Evolutionary conservation across 495 filamentous ascomycete genomes (phyloP).

Genomic region (Lophiotrema nucula): DNA sequence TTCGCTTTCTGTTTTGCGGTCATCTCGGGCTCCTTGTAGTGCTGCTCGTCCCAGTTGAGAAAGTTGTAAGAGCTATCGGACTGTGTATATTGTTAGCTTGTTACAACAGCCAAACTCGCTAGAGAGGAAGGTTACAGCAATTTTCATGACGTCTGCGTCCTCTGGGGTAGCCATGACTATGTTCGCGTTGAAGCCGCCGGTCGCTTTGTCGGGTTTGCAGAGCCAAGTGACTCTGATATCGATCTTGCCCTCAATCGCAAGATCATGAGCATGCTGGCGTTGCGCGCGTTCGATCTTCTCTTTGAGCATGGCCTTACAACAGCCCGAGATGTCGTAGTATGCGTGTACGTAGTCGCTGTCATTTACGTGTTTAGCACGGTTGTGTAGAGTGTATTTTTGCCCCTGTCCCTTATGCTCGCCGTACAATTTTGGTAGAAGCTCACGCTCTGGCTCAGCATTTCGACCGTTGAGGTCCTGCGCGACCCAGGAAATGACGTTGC

Average conservation of each 20-base stretch:
- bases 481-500: conserved; percentile 2
- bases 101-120: too few relatives aligned
- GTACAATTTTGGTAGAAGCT: conserved; percentile 2
- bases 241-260: not conserved
- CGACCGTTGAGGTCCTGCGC: not conserved
- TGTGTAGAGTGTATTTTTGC: too few relatives aligned
- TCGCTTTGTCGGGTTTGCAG: not conserved
- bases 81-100: too few relatives aligned
- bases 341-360: conserved; percentile 3
- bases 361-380: too few relatives aligned
- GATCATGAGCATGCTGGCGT: not conserved
- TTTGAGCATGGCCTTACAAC: conserved; percentile 5
- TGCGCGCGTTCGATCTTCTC: conserved; percentile 9
- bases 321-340: not conserved
- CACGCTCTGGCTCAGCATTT: not conserved
- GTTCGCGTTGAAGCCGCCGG: not conserved
- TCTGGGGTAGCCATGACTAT: not conserved
- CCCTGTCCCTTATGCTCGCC: not conserved
- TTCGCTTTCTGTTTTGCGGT: too few relatives aligned
- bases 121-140: not conserved
- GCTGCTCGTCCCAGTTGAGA: too few relatives aligned
- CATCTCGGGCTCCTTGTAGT: too few relatives aligned
- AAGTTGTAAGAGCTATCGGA: too few relatives aligned
- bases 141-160: not conserved
- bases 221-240: conserved; percentile 2